Base-by-base conservation (phyloP, 495 filamentous ascomycete species). In the Pyrenopolyporus hunteri region DNA sequence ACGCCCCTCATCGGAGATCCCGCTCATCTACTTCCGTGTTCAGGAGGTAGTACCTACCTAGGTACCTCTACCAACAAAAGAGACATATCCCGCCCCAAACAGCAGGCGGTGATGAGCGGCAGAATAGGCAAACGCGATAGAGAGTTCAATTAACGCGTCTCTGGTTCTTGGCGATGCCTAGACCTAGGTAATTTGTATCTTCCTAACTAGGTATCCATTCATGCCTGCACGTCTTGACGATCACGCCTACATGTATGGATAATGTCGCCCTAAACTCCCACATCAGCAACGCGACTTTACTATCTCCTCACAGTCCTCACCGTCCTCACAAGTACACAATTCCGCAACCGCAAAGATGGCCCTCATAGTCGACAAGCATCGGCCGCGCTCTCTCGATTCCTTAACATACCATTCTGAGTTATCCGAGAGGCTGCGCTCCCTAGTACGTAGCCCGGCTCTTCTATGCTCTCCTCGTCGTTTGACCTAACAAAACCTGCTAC, bases 321-420 rank as follows among this genome's bases (percentile, higher is more conserved):
- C n/a, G n/a, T n/a, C n/a, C n/a, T n/a, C n/a, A n/a, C n/a, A n/a
- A n/a, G n/a, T n/a, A n/a, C 20, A 13, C 14, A 47, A 20, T 1
- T 39, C 5, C 29, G 55, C 11, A 52, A 44, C 39, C 7, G 39
- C 19, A 5, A 72, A 35, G 10, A 84, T 84, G 82, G 80, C 82
- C 51, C 85, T 98, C 22, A 88, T 97, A 32, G 93, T 98, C 9
- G 94, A 98, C 72, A 97, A 94, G 68, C 87, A 97, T 70, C 87
- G 94, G 17, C 94, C 94, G n/a, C 85, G 89, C 31, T 88, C 87
- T 17, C 87, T 98, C 0, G 92, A 97, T 67, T 77, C 87, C 37
- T 83, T 98, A 50, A 88, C 87, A 65, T 97, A 97, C 52, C 94
- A 98, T 67, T 77, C 86, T 20, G 90, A 94, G 37, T 87, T 98